Evolutionary conservation across 1,284 basidiomycete species (phyloP), one percentile per base, ranked within the genome.

Genomic region (Psilocybe mexicana): DNA sequence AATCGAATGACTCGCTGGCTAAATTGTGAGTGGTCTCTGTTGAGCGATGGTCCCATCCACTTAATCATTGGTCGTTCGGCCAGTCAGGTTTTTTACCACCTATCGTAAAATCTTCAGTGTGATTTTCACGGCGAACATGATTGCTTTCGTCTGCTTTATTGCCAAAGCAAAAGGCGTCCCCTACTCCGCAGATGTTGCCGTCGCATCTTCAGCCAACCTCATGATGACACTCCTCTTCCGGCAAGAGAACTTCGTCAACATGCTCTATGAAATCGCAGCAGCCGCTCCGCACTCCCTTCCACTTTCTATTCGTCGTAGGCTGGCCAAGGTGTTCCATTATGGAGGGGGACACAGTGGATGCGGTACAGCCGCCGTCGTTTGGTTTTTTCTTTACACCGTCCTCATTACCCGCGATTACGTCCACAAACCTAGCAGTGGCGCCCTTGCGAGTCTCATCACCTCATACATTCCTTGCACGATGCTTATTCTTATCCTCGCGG

Each of bases 201-300:
- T 65, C 44, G 71, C 72, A 8, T 70, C 71, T 4, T 69, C 72
- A 3, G 72, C 72, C 33, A 75, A 76, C 53, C 68, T 76, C 50
- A 72, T 74, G 65, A 63, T 70, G 47, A 63, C 70, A 2, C 66
- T 76, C 44, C 69, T 75, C 40, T 72, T 74, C 62, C 66, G 74
- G 6, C 72, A 75, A 49, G 73, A 76, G 55, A 70, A 74, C 55
- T 71, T 76, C 47, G 70, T 74, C 54, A 76, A 76, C 52, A 48
- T 70, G 4, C 63, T 67, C 43, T 76, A 70, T 57, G 68, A 71
- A 58, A 68, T 74, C 44, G 69, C 69, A 4, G 66, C 69, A 12
- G 62, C 60, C 48, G 65, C 68, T 18, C 72, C 74, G 14, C 69
- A 70, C 49, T 69, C 70, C 28, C 57, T 67, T 28, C 73, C 74